Percentiles rank a stretch among this genome's conserved stretches.
Conservation (phyloP, 108 stramenopile species). For the Cyclotella choctawhatcheeana region DNA sequence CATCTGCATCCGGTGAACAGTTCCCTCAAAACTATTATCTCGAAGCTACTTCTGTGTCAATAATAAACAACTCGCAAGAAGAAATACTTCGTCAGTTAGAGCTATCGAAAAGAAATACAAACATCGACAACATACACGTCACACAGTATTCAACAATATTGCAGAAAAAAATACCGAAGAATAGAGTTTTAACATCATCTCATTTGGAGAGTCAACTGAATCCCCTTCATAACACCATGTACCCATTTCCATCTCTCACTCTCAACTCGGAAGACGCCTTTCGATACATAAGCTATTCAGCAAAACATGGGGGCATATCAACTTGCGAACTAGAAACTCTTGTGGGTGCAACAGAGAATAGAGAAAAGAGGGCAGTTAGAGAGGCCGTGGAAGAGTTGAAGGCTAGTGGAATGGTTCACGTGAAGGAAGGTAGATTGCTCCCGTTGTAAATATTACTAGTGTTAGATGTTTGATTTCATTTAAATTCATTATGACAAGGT, state of each 20-base stretch:
- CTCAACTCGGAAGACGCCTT: constrained; percentile 45
- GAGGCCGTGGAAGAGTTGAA: constrained; percentile 42
- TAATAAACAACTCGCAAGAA: constrained; percentile 36
- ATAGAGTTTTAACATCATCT: constrained; percentile 34
- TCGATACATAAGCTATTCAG: constrained; percentile 40
- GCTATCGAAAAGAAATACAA: constrained; percentile 22
- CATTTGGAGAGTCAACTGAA: constrained; percentile 35
- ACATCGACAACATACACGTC: not conserved
- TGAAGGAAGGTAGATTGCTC: constrained; percentile 45
- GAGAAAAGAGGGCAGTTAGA: constrained; percentile 41
- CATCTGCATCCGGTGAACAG: not conserved
- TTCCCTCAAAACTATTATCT: constrained; percentile 14
- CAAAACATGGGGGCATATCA: constrained; percentile 39
- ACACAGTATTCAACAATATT: not conserved
- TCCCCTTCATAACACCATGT: constrained; percentile 18
- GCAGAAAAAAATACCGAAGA: constrained; percentile 21
- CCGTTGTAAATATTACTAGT: constrained; percentile 31
- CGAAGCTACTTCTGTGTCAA: constrained; percentile 37
- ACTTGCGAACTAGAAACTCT: constrained; percentile 32
- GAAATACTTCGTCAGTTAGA: constrained; percentile 43
- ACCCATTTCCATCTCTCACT: constrained; percentile 17
- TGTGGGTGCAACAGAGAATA: constrained; percentile 32
- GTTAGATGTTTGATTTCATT: no score
- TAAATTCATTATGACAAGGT: no score
- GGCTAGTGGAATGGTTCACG: constrained; percentile 37